Evolutionary conservation across 495 filamentous ascomycete species (phyloP).

Genomic region (Ramalina peruviana): DNA sequence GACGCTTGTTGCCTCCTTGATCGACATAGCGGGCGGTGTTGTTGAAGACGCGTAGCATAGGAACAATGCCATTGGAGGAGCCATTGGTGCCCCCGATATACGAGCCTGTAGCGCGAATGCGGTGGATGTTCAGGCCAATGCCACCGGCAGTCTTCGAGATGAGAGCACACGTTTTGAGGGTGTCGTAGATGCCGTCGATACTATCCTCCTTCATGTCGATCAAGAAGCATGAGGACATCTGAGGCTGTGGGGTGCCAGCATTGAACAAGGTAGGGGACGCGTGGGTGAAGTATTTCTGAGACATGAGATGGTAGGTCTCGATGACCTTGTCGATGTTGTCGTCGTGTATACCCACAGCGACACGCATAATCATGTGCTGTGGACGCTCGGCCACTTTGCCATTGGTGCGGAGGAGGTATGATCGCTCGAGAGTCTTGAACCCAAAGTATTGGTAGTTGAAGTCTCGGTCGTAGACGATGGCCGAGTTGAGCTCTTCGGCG

Average conservation of each 20-base stretch:
- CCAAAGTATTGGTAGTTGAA: conserved; percentile 99
- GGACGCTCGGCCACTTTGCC: conserved; percentile 92
- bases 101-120: conserved; percentile 89
- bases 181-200: conserved; percentile 98
- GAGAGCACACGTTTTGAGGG: conserved; percentile 96
- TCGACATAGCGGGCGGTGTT: conserved; percentile 98
- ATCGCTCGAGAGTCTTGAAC: conserved; percentile 97
- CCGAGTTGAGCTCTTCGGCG: conserved; percentile 90
- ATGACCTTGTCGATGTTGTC: conserved; percentile 86
- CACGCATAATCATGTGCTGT: conserved; percentile 99
- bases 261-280: conserved; percentile 97
- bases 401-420: conserved; percentile 84
- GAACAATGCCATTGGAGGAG: conserved; percentile 91
- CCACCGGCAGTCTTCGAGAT: conserved; percentile 98
- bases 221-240: conserved; percentile 94
- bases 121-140: conserved; percentile 89
- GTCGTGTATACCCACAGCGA: conserved; percentile 90
- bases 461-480: conserved; percentile 96
- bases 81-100: conserved; percentile 98
- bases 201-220: conserved; percentile 98
- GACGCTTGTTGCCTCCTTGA: conserved; percentile 98
- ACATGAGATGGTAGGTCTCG: conserved; percentile 98
- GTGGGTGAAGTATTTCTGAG: conserved; percentile 92
- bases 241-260: conserved; percentile 83
- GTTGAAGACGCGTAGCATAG: conserved; percentile 97